A percentile compares a stretch with the other conserved stretches of the same genome.
These are phyloP conservation scores for Simmondsia chinensis DNA, from an alignment of 148 eudicot species.

Conservation along the genomic window DNA sequence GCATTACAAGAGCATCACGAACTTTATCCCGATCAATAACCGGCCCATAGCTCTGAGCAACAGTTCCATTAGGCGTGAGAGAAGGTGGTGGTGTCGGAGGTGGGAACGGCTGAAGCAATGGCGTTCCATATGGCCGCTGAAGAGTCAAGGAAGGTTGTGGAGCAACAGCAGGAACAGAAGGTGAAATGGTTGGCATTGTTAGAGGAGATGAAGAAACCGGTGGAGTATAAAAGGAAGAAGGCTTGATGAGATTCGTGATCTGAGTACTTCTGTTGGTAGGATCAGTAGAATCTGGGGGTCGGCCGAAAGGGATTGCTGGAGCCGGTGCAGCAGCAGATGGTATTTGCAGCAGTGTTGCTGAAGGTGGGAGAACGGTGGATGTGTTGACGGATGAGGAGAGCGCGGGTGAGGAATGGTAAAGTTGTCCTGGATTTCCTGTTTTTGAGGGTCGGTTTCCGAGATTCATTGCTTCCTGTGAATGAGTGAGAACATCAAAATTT, in stretches of 20 bases:
- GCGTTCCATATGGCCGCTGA: conserved; percentile 52
- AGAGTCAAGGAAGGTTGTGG: conserved; percentile 43
- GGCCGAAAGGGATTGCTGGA: conserved; percentile 25
- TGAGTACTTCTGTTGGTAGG: conserved; percentile 26
- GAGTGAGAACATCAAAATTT: conserved; percentile 5
- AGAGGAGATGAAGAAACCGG: conserved; percentile 36
- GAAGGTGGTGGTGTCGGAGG: conserved; percentile 68
- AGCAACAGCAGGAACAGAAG: conserved; percentile 30
- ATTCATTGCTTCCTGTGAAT: conserved; percentile 48
- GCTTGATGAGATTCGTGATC: conserved; percentile 48
- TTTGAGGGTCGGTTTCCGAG: conserved; percentile 30
- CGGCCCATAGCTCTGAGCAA: conserved; percentile 24
- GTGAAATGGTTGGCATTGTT: conserved; percentile 27
- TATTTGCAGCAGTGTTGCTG: conserved; percentile 24
- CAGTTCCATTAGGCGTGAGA: conserved; percentile 37
- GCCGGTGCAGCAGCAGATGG: conserved; percentile 26
- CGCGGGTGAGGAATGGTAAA: conserved; percentile 21
- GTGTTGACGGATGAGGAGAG: conserved; percentile 23
- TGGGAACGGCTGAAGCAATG: conserved; percentile 77
- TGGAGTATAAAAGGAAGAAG: conserved; percentile 53
- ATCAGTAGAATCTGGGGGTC: conserved; percentile 32
- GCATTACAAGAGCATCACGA: conserved; percentile 43
- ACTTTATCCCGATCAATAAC: conserved; percentile 45
- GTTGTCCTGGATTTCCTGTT: conserved; percentile 26
- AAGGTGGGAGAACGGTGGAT: conserved; percentile 29